Evolutionary conservation across 768 basidiomycete species (phyloP), one percentile per base, ranked within the genome.

Genomic region (Tylopilus vinaceipallidus): DNA sequence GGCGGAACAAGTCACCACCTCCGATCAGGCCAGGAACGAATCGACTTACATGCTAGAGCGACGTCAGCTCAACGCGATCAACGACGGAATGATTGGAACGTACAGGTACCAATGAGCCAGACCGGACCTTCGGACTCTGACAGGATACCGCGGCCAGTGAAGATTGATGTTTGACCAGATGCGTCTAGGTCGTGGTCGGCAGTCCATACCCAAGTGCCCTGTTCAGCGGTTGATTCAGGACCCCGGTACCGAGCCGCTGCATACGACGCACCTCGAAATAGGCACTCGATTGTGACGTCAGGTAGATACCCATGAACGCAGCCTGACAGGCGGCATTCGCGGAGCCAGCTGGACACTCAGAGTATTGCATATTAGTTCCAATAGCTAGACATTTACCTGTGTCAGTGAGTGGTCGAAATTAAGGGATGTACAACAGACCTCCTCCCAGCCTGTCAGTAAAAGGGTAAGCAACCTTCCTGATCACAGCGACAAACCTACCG

Each of bases 191-290:
- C 61, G 56, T 92, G 89, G 57, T 92, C 90, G 10, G 88, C 86
- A 7, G 79, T 69, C 89, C 89, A 91, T 4, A 88, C 77, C 89
- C 88, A 91, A 13, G 81, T 77, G 4, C 83, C 85, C 83, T 86
- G 45, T 27, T 36, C 16, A n/a, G 27, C 30, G 19, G 29, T 19
- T 50, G 14, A 46, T n/a, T 50, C 6, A 3, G 33, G 2, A 17
- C 3, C 3, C 4, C 2, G n/a, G 24, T 0, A 10, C 19, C 10
- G 11, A 34, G 20, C 1, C 2, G 5, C 22, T 26, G 6, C 6
- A 49, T 4, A 5, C 20, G 4, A 42, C 47, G 13, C 6, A 83
- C 86, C 74, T 88, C 86, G 22, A 88, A 69, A 61, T 84, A 84
- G 17, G 76, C 83, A 14, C 73, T 77, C 0, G 82, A 76, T 26